A percentile compares a stretch with the other conserved stretches of the same genome.
Conservation (phyloP, 371 early-diverging fungal species). For the Fennellomyces sp. region DNA sequence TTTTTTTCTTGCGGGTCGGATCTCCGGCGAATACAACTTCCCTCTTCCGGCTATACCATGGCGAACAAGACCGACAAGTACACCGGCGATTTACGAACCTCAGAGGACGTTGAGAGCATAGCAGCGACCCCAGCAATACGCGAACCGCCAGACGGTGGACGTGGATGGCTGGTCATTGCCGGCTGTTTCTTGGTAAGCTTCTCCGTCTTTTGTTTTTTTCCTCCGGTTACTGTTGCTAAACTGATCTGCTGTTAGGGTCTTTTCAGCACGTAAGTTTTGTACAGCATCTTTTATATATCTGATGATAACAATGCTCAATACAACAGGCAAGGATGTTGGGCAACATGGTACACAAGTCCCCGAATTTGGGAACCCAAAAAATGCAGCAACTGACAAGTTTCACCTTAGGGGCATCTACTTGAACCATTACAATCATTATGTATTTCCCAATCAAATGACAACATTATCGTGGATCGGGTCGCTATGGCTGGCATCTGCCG, state of each 20-base stretch:
- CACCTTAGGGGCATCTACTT: conserved; percentile 33
- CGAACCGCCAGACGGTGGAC: conserved; percentile 36
- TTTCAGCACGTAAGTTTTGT: conserved; percentile 36
- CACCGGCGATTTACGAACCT: background rate
- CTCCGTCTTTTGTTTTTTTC: background rate
- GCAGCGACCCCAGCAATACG: background rate
- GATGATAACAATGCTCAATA: background rate
- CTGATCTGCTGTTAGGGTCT: conserved; percentile 23
- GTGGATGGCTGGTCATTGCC: conserved; percentile 32
- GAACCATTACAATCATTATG: conserved; percentile 34
- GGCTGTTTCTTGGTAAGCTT: conserved; percentile 37
- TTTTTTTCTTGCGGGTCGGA: no score
- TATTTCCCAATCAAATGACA: conserved; percentile 36
- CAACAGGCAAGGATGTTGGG: conserved; percentile 37
- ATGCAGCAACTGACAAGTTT: no score
- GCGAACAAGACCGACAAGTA: background rate
- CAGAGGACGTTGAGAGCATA: conserved; percentile 8
- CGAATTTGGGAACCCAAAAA: no score
- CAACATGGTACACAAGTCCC: no score
- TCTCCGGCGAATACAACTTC: no score
- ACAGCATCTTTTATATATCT: background rate
- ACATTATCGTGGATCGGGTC: conserved; percentile 47
- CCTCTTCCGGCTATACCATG: no score
- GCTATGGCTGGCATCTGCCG: conserved; percentile 36
- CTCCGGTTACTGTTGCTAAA: background rate